Evolutionary conservation across 805 yeast genomes (phyloP), one percentile per base, ranked within the genome.

Genomic region (Metschnikowia rubicola): DNA sequence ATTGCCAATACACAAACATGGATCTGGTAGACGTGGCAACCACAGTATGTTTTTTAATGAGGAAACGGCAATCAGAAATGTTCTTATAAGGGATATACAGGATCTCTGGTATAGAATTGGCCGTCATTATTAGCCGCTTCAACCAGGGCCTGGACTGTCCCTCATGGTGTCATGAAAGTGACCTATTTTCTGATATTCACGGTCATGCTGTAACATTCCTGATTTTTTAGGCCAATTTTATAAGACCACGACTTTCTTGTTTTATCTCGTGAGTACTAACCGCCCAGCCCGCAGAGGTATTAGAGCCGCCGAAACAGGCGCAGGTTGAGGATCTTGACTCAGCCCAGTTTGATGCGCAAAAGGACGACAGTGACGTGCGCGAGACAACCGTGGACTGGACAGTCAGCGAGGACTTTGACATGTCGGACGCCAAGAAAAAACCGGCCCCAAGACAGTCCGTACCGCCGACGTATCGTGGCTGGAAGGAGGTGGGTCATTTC

Each of bases 401-500:
- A 9, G 68, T 73, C 11, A 68, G 74, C 49, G 74, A 69, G 41
- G 73, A 72, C 48, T 65, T 59, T 37, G 76, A 71, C 48, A 52
- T 63, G 39, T 46, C 65, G 3, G 58, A 60, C 33, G 65, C 63
- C 39, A 63, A 57, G 31, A 56, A 65, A 8, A 68, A 69, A 49
- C 75, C 77, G 4, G 63, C 65, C 1, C 70, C 75, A n/a, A 63
- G 88, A 62, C 63, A 68, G 34, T 66, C 84, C 3, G 80, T 79
- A 41, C 81, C 75, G 46, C 86, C 87, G 28, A 80, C 92, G 2
- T 86, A 79, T 59, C 79, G 88, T 41, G 98, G 98, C 31, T 92
- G 98, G 98, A 88, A 85, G 63, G 96, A 91, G 65, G 90, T 88
- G 43, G 92, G 94, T 9, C 87, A 89, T 15, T 92, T 89, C 85